Conservation (phyloP, 2,329 filamentous ascomycete species). For the Penicillium vulpinum region DNA sequence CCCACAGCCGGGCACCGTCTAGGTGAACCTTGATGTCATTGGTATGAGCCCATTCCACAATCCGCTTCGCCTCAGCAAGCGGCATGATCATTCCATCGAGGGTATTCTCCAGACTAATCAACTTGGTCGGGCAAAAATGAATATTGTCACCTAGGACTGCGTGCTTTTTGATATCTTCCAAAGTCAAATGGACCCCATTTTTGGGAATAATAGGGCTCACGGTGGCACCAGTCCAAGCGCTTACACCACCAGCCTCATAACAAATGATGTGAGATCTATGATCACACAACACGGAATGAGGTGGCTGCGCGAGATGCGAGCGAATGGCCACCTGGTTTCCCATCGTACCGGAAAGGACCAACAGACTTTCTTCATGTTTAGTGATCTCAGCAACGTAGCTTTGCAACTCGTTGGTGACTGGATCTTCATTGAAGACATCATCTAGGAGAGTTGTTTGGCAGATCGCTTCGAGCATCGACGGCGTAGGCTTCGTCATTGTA, state of each 20-base stretch:
- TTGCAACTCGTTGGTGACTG: slow-evolving; percentile 75
- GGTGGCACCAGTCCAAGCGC: slow-evolving; percentile 69
- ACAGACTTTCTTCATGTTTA: slow-evolving; percentile 72
- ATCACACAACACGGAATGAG: slow-evolving; percentile 78
- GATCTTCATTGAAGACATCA: slow-evolving; percentile 80
- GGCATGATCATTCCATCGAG: slow-evolving; percentile 78
- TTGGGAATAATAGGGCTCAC: slow-evolving; percentile 65
- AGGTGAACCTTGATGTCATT: slow-evolving; percentile 70
- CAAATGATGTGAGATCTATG: slow-evolving; percentile 73
- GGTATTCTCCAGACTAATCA: slow-evolving; percentile 86
- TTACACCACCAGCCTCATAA: slow-evolving; percentile 66
- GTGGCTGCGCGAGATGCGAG: slow-evolving; percentile 74
- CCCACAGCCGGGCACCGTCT: slow-evolving; percentile 80
- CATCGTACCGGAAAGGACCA: slow-evolving; percentile 91
- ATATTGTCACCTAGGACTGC: slow-evolving; percentile 66
- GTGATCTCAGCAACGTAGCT: slow-evolving; percentile 70
- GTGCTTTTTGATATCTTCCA: slow-evolving; percentile 71
- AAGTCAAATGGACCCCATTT: slow-evolving; percentile 72
- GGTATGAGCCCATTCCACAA: slow-evolving; percentile 67
- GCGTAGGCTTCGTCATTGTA: slow-evolving; percentile 72
- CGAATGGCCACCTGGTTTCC: slow-evolving; percentile 85
- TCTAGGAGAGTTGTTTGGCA: slow-evolving; percentile 73
- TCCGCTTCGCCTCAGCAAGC: slow-evolving; percentile 66
- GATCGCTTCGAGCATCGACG: slow-evolving; percentile 79
- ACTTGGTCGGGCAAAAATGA: slow-evolving; percentile 74